Evolutionary conservation across 2,329 filamentous ascomycete species (phyloP).

Genomic region (Orbilia oligospora): DNA sequence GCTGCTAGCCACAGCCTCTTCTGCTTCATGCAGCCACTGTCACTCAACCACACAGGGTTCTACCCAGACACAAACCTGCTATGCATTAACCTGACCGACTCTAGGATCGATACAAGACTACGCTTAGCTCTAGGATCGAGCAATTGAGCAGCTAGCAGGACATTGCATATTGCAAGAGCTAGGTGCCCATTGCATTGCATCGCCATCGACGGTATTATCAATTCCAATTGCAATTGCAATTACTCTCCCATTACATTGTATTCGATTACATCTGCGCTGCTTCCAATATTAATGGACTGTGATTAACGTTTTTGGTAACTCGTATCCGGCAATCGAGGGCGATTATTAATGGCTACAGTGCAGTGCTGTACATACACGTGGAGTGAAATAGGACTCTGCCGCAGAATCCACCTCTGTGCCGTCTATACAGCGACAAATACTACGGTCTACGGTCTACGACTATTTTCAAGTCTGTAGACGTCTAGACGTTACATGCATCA

Average conservation of each 20-base stretch:
- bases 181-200: constrained; percentile 7
- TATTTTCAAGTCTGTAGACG: neutral
- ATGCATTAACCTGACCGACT: constrained; percentile 9
- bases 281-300: neutral
- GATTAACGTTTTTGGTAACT: neutral
- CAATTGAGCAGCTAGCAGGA: neutral
- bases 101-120: too few relatives aligned
- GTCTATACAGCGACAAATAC: constrained; percentile 5
- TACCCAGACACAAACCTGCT: constrained; percentile 16
- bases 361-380: neutral
- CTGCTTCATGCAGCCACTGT: constrained; percentile 34
- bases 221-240: constrained; percentile 5
- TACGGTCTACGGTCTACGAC: constrained; percentile 25
- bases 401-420: constrained; percentile 28
- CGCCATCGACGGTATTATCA: constrained; percentile 20
- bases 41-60: constrained; percentile 33
- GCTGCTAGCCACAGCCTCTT: constrained; percentile 25
- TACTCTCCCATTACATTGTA: too few relatives aligned
- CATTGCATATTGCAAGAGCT: constrained; percentile 16
- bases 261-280: neutral
- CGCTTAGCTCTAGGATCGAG: constrained; percentile 9
- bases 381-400: constrained; percentile 27
- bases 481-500: constrained; percentile 8
- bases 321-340: constrained; percentile 1
- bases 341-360: neutral